Base-by-base conservation (phyloP, 805 yeast genomes). In the Sungouiella blattae region DNA sequence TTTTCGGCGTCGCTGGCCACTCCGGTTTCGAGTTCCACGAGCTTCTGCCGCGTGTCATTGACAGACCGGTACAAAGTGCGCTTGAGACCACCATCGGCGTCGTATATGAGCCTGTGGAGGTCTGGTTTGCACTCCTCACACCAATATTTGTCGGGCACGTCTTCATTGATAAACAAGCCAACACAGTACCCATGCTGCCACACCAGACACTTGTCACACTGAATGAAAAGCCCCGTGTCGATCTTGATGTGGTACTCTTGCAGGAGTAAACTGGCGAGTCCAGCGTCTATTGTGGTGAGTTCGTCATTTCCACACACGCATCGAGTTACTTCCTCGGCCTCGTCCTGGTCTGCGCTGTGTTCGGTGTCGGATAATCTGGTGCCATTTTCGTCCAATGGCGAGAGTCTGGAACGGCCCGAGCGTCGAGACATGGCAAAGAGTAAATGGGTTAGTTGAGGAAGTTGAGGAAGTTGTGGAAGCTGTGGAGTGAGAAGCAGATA, bases 121-220 rank as follows among this genome's bases (percentile, higher is more conserved):
- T 85, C 89, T 1, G 97, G 97, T 44, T 80, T 77, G 64, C 98
- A 91, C 46, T 64, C 61, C 57, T 91, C 98, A 69, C 98, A 91
- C 86, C 89, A 87, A 60, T 93, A 91, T 58, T 86, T 86, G 38
- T 91, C 97, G 3, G 97, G 96, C 2, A 87, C 86, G 32, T 77
- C 81, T 11, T 75, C 78, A 42, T 80, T 87, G 33, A 77, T 78
- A 36, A 70, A 69, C 39, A 91, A 78, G 1, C 96, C 95, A 24
- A 91, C 96, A 67, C 98, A 91, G 62, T 71, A 87, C 2, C 97
- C 98, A 58, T 91, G 98, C 60, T 91, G 98, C 98, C 98, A 91
- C 6, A 83, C 96, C 13, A 86, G 79, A 64, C 98, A 91, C 43
- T 75, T 73, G 52, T 93, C 98, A 70, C 94, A 84, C 52, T 84